phyloP scores from a whole-genome alignment of 805 yeast species.

The Nakazawaea pomicola region DNA sequence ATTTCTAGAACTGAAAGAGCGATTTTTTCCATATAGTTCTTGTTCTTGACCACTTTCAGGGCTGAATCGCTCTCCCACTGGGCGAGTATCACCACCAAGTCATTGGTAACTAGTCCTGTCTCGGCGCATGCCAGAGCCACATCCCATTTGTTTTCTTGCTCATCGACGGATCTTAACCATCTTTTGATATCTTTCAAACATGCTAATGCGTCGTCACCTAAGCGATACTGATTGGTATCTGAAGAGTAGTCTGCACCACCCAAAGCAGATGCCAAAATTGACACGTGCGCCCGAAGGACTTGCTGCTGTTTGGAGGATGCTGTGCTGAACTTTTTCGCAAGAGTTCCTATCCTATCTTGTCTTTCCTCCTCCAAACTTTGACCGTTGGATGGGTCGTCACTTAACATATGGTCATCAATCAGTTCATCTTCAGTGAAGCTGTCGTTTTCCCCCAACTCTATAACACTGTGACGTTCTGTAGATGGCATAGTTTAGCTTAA shows the following conservation, averaged over 20 bases:
- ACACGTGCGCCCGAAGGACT: slow-evolving; percentile 64
- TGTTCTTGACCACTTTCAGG: slow-evolving; percentile 25
- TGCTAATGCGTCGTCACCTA: slow-evolving; percentile 85
- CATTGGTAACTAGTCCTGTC: slow-evolving; percentile 66
- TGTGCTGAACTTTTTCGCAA: not conserved
- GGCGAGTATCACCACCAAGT: slow-evolving; percentile 66
- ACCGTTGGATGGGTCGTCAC: no score
- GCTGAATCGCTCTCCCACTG: slow-evolving; percentile 56
- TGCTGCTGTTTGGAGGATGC: slow-evolving; percentile 12
- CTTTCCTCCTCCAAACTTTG: no score
- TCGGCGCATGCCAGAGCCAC: slow-evolving; percentile 89
- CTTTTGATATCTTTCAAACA: slow-evolving; percentile 83
- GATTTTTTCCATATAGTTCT: slow-evolving; percentile 48
- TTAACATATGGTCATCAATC: no score
- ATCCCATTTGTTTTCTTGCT: slow-evolving; percentile 59
- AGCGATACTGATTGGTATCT: slow-evolving; percentile 42
- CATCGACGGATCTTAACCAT: slow-evolving; percentile 86
- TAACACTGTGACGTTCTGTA: not conserved
- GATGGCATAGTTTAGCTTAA: no score
- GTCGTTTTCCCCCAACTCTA: not conserved
- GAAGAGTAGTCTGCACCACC: slow-evolving; percentile 83
- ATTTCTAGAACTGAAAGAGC: slow-evolving; percentile 73
- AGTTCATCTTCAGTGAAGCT: not conserved
- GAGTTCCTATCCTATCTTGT: slow-evolving; percentile 2
- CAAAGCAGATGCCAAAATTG: slow-evolving; percentile 78